Evolutionary conservation across 192 early-diverging fungal genomes (phyloP).

Genomic region (Gamsiella multidivaricata): DNA sequence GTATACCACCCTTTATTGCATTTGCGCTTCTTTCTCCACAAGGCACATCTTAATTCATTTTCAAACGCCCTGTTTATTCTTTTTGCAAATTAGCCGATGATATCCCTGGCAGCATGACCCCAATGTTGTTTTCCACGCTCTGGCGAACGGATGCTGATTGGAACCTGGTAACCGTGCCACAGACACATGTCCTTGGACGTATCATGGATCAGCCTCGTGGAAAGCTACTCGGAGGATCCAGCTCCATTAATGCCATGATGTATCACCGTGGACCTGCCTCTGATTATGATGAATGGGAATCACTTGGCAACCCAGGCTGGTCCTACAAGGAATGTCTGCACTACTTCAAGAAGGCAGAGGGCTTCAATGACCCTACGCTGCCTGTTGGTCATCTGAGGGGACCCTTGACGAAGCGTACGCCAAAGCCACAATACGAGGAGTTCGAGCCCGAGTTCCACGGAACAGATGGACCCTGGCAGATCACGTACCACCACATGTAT

Average conservation of each 20-base stretch:
- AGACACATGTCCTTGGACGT: constrained; percentile 27
- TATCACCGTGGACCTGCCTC: constrained; percentile 51
- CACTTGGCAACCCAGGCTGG: constrained; percentile 46
- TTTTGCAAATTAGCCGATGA: constrained; percentile 8
- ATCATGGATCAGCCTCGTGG: constrained; percentile 36
- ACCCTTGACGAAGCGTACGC: constrained; percentile 20
- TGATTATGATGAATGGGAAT: constrained; percentile 47
- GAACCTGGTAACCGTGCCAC: constrained; percentile 31
- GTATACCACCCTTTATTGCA: no score
- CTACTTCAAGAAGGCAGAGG: constrained; percentile 46
- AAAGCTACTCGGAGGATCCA: constrained; percentile 33
- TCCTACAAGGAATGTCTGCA: constrained; percentile 29
- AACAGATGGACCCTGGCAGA: constrained; percentile 36
- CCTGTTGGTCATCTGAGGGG: constrained; percentile 33
- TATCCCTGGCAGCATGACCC: constrained; percentile 29
- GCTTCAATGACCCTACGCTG: constrained; percentile 27
- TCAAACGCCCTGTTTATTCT: neutral
- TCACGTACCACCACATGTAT: constrained; percentile 32
- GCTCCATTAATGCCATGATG: constrained; percentile 55
- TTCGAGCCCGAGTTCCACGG: constrained; percentile 42
- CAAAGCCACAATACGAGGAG: constrained; percentile 18
- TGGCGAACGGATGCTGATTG: constrained; percentile 26
- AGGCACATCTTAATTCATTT: neutral
- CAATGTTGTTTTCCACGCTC: neutral
- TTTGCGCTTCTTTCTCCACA: neutral